Evolutionary conservation across 768 basidiomycete species (phyloP), one percentile per base, ranked within the genome.

Genomic region (Trametes gibbosa): DNA sequence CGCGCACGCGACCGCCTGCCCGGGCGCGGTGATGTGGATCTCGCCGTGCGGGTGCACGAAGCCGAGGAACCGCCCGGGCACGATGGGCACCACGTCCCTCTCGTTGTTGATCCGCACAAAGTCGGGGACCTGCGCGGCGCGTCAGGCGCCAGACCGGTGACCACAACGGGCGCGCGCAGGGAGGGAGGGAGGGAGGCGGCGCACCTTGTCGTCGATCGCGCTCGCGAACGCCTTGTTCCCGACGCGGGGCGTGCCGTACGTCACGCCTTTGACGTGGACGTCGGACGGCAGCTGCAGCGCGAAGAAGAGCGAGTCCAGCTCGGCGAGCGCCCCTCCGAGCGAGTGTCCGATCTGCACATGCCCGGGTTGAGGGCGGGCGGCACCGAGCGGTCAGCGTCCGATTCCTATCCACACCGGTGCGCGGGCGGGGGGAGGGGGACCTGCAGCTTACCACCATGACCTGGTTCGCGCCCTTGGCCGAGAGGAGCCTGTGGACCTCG

Each of bases 31-130:
- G 48, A 86, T 81, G 63, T 84, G 82, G 23, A 84, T 70, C 66
- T 85, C 84, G 34, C 82, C 82, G 32, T 76, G 68, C 3, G 80
- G 78, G 53, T 84, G 82, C 37, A 69, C 58, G 69, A 78, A 87
- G 45, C 80, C 81, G 59, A 84, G 65, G 59, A 72, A 75, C n/a
- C 76, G 73, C 1, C 76, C 80, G 10, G 85, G 85, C 16, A 86
- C 74, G 58, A 82, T 85, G 27, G 86, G 85, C 42, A 87, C 63
- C 12, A 71, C 65, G 58, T 76, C 72, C 37, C 75, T 59, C 64
- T 84, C 80, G 68, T 72, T 70, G 65, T 69, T 73, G 62, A 75
- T 65, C 51, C 66, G 71, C 48, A 62, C 63, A 45, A 74, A 66
- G 43, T 68, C 63, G 16, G 65, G 53, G 25, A 71, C 56, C 63